Evolutionary conservation across 345 rosid species (phyloP).

Genomic region (Euphorbia lathyris): DNA sequence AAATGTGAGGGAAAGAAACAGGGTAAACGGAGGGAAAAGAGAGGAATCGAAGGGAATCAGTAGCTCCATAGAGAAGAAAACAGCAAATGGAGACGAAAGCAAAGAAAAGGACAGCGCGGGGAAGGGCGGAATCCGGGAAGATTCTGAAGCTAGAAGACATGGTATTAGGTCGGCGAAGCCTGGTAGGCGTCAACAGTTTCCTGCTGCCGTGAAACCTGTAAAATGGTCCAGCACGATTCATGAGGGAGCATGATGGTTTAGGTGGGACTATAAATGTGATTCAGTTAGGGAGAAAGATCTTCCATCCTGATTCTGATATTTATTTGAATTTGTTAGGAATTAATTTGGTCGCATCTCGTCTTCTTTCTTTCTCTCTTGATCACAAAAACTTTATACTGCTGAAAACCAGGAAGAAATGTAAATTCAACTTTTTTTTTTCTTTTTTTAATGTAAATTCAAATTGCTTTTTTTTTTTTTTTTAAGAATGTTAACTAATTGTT

Average conservation of each 20-base stretch:
- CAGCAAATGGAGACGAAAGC: slow-evolving; percentile 21
- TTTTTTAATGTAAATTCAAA: too few species aligned
- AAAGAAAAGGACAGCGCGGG: slow-evolving; percentile 26
- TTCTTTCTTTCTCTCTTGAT: too few species aligned
- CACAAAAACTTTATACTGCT: too few species aligned
- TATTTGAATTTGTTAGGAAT: too few species aligned
- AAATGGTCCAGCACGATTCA: slow-evolving; percentile 5
- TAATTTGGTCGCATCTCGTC: too few species aligned
- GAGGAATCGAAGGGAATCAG: slow-evolving; percentile 28
- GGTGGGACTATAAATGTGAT: neutral
- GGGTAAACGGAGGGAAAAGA: slow-evolving; percentile 15
- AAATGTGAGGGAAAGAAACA: slow-evolving; percentile 18
- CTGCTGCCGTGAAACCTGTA: slow-evolving; percentile 17
- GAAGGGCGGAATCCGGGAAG: slow-evolving; percentile 15
- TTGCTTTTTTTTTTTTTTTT: too few species aligned
- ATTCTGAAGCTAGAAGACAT: slow-evolving; percentile 7
- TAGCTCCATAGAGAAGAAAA: slow-evolving; percentile 33
- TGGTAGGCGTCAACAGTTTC: neutral
- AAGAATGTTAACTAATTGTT: too few species aligned
- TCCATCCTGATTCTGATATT: too few species aligned
- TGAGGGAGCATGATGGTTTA: neutral
- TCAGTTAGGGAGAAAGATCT: neutral
- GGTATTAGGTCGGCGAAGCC: neutral
- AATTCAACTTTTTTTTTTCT: too few species aligned
- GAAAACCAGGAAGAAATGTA: too few species aligned